phyloP scores from a whole-genome alignment of 2,329 filamentous ascomycete species.

The Colletotrichum navitas region DNA sequence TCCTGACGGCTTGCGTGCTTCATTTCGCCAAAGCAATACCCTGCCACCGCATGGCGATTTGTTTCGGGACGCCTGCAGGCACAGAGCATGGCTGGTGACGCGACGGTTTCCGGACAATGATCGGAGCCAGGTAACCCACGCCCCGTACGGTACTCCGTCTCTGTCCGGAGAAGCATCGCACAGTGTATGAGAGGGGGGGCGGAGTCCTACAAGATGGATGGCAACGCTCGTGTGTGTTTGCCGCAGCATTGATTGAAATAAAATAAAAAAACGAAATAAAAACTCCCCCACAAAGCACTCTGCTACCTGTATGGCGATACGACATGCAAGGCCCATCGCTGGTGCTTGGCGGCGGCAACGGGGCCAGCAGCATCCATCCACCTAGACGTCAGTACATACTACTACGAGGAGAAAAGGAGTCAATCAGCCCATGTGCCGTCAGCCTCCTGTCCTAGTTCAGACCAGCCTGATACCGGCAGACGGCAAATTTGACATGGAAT shows the following conservation, averaged over 20 bases:
- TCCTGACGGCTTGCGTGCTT: slow-evolving; percentile 40
- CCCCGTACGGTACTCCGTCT: slow-evolving; percentile 25
- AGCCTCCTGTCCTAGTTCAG: slow-evolving; percentile 22
- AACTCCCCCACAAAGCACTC: not conserved
- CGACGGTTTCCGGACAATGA: slow-evolving; percentile 32
- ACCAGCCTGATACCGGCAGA: slow-evolving; percentile 37
- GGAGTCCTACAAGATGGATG: not conserved
- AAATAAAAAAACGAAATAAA: no score
- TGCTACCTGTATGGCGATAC: slow-evolving; percentile 24
- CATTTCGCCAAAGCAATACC: slow-evolving; percentile 36
- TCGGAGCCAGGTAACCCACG: slow-evolving; percentile 19
- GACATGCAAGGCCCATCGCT: slow-evolving; percentile 29
- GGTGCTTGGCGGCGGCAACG: slow-evolving; percentile 27
- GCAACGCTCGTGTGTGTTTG: not conserved
- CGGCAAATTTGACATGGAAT: slow-evolving; percentile 29
- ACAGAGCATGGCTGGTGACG: slow-evolving; percentile 18
- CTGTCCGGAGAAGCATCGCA: slow-evolving; percentile 19
- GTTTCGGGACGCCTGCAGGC: slow-evolving; percentile 30
- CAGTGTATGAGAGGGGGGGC: slow-evolving; percentile 5
- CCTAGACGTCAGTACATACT: slow-evolving; percentile 7
- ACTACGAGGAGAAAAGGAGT: slow-evolving; percentile 18
- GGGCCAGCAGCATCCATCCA: slow-evolving; percentile 10
- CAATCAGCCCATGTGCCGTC: slow-evolving; percentile 33
- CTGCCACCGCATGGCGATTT: slow-evolving; percentile 29
- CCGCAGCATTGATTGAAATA: slow-evolving; percentile 1